These are phyloP conservation scores for Malus fusca DNA, from an alignment of 306 rosid genomes.

Conservation along the genomic window DNA sequence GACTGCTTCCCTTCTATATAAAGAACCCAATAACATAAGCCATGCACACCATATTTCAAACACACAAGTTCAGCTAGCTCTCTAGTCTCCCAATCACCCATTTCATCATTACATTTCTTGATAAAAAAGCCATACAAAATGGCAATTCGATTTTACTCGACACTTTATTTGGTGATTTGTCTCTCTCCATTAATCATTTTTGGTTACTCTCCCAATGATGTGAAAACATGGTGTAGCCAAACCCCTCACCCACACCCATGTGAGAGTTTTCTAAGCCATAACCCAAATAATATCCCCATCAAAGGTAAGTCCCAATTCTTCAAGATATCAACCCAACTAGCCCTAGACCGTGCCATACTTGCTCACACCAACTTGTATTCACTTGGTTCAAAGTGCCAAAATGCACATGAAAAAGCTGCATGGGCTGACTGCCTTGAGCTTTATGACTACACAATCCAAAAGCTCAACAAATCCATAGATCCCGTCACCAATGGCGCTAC, in stretches of 20 bases:
- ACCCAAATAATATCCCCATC: slow-evolving; percentile 27
- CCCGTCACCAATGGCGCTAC: slow-evolving; percentile 21
- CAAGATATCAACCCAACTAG: slow-evolving; percentile 36
- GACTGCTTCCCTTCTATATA: slow-evolving; percentile 6
- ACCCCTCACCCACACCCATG: slow-evolving; percentile 80
- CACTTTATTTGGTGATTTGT: not conserved
- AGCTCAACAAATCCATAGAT: slow-evolving; percentile 36
- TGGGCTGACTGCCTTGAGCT: slow-evolving; percentile 70
- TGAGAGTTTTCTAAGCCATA: slow-evolving; percentile 40
- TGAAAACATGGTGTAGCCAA: slow-evolving; percentile 64
- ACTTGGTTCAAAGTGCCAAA: slow-evolving; percentile 41
- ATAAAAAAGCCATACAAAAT: slow-evolving; percentile 1
- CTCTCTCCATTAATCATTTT: slow-evolving; percentile 10
- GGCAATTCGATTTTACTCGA: slow-evolving; percentile 1
- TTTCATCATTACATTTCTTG: not conserved
- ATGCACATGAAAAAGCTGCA: slow-evolving; percentile 40
- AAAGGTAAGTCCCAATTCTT: slow-evolving; percentile 52
- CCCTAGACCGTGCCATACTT: slow-evolving; percentile 38
- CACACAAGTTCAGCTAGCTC: not conserved
- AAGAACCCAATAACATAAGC: not conserved
- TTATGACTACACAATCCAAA: slow-evolving; percentile 36
- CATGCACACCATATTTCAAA: not conserved
- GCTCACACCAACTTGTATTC: slow-evolving; percentile 29
- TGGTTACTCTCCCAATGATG: slow-evolving; percentile 23
- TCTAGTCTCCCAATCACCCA: not conserved